Evolutionary conservation across 306 rosid species (phyloP).

Genomic region (Dryas octopetala): DNA sequence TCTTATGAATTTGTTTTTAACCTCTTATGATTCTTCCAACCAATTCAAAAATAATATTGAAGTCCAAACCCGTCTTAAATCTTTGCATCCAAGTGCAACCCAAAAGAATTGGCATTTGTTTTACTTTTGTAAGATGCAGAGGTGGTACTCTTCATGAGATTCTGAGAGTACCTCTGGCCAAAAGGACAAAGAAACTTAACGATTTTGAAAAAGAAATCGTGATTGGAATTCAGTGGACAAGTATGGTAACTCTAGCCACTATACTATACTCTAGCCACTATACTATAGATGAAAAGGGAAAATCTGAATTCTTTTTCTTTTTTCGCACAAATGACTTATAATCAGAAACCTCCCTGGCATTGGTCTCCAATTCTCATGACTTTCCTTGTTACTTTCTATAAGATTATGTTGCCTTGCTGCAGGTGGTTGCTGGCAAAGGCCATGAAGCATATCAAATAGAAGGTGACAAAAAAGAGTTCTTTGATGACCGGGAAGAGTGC

Average conservation of each 20-base stretch:
- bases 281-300: neutral
- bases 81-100: neutral
- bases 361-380: neutral
- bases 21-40: neutral
- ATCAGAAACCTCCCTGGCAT: neutral
- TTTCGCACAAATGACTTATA: neutral
- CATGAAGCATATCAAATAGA: slow-evolving; percentile 78
- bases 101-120: neutral
- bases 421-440: slow-evolving; percentile 98
- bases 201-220: neutral
- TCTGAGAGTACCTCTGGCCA: neutral
- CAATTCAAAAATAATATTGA: neutral
- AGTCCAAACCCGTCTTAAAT: neutral
- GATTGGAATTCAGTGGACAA: neutral
- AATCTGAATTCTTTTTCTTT: neutral
- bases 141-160: neutral
- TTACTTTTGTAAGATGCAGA: neutral
- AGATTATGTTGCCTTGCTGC: slow-evolving; percentile 30
- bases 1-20: neutral
- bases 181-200: neutral
- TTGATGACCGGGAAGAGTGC: slow-evolving; percentile 95
- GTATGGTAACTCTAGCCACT: neutral
- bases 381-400: slow-evolving; percentile 14
- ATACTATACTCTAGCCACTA: neutral
- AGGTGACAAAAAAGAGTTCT: slow-evolving; percentile 74